Conservation (phyloP, 179 eudicot species). For the Pouteria campechiana region DNA sequence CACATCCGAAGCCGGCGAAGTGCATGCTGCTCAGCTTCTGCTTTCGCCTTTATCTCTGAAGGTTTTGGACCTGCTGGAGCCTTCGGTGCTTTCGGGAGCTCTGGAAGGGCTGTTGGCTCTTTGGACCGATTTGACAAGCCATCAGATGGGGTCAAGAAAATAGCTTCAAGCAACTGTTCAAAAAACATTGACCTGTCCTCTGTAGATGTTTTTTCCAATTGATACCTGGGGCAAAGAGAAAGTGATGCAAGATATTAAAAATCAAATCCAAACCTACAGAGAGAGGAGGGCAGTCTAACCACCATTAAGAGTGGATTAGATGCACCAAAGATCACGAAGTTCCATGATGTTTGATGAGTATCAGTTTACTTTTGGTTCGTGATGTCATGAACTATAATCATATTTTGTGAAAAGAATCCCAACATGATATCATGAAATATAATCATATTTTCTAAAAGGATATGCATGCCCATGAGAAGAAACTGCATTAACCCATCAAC, state of each 20-base stretch:
- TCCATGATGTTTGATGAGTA: too few relatives aligned
- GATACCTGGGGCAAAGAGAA: slow-evolving; percentile 42
- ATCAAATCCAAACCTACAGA: slow-evolving; percentile 2
- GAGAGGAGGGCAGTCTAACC: too few relatives aligned
- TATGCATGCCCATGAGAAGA: too few relatives aligned
- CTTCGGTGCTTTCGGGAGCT: slow-evolving; percentile 93
- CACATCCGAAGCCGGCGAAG: slow-evolving; percentile 98
- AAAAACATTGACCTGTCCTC: slow-evolving; percentile 80
- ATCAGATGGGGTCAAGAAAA: slow-evolving; percentile 62
- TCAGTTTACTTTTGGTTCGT: too few relatives aligned
- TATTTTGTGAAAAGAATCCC: too few relatives aligned
- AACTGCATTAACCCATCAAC: too few relatives aligned
- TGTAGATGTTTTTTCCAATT: slow-evolving; percentile 45
- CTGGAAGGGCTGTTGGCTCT: slow-evolving; percentile 38
- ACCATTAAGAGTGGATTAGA: too few relatives aligned
- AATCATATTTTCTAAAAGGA: too few relatives aligned
- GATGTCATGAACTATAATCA: too few relatives aligned
- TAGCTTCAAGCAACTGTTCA: slow-evolving; percentile 70
- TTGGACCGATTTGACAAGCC: slow-evolving; percentile 21
- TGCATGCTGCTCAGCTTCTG: slow-evolving; percentile 96
- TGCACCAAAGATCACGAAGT: too few relatives aligned
- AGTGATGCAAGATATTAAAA: neutral
- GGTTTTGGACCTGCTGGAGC: slow-evolving; percentile 67
- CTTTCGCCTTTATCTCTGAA: slow-evolving; percentile 85
- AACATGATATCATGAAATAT: too few relatives aligned